Evolutionary conservation across 2,329 filamentous ascomycete genomes (phyloP), one percentile per base, ranked within the genome.

Genomic region (Ophiostoma piceae): DNA sequence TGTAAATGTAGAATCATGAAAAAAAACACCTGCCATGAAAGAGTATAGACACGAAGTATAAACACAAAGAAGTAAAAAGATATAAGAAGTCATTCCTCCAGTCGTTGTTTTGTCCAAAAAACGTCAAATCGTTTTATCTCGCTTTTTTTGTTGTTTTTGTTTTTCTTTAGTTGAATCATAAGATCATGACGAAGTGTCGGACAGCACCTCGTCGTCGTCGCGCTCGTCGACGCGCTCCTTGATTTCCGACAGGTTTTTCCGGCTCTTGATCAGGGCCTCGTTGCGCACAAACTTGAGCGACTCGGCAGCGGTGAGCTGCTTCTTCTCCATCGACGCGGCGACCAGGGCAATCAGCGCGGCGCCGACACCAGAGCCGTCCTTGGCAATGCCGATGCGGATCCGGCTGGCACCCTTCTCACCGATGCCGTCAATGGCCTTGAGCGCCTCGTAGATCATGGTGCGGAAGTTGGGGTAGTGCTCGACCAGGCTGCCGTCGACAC

Each of bases 401-500:
- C 89, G 91, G 81, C 91, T 90, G 74, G 96, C 93, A 12, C 94
- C 93, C 70, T 85, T 82, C 65, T 84, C 81, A 4, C 94, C 94
- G 75, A 98, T 91, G 72, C 90, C 88, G 19, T 92, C 85, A 68
- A 97, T 88, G 70, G 87, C 88, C 67, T 88, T 82, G 71, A 98
- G 83, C 7, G 92, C 92, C 77, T 96, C 91, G 72, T 94, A 87
- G 73, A 98, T 90, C 82, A 95, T 91, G 70, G 91, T 89, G 74
- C 95, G 89, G 81, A 97, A 99, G 76, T 89, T 89, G 9, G 95
- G 95, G 79, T 98, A 98, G 81, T 96, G 95, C 80, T 98, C 95
- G 2, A 98, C 93, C 68, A 99, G 83, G 77, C 90, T 94, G 74
- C 95, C 95, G 77, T 99, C 95, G 1, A 98, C 94, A 75, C 95